Base-by-base conservation (phyloP, 352 stramenopile species). In the Phytophthora aleatoria region DNA sequence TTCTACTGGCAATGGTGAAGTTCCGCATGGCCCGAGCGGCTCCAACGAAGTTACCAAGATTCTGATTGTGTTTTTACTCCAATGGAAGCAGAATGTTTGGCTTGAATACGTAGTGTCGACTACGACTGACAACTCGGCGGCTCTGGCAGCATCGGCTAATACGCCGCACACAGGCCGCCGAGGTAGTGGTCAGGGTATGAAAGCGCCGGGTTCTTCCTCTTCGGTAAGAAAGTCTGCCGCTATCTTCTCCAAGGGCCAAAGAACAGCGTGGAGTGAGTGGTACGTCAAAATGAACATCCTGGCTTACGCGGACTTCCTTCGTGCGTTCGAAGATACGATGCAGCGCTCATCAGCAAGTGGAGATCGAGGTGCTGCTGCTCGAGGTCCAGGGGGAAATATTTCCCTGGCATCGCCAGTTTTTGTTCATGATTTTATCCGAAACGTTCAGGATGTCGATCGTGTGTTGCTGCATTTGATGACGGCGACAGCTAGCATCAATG, bases 11-110 rank as follows among this genome's bases (percentile, higher is more conserved):
- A 70, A 30, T 42, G 54, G 24, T 10, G 57, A 45, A 52, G 16
- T 30, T 68, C 43, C 33, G 43, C 59, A 42, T 20, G 39, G 8
- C 13, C 27, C 45, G 8, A 70, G 13, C 30, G 55, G 28, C 24
- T 54, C 39, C 13, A 72, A 61, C 16, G 68, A 81, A 55, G 65
- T 84, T 11, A 89, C 75, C 2, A 92, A 94, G 48, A 80, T 94
- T 36, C 58, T 91, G 27, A 69, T 95, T 49, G 84, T 94, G 6
- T 96, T 94, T 42, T 69, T 95, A 38, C 57, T 96, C 16, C 75
- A 96, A 54, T 96, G 89, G 89, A 95, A 94, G 55, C 83, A 93
- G 41, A 91, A 95, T 55, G 83, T 96, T 39, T 96, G 89, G 87
- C 67, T 96, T 24, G 87, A 96, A 69, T 96, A 96, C 49, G 85